Percentiles rank a stretch among this genome's conserved stretches.
Evolutionary conservation across 805 yeast species (phyloP).

Genomic region (Naumovozyma castellii): DNA sequence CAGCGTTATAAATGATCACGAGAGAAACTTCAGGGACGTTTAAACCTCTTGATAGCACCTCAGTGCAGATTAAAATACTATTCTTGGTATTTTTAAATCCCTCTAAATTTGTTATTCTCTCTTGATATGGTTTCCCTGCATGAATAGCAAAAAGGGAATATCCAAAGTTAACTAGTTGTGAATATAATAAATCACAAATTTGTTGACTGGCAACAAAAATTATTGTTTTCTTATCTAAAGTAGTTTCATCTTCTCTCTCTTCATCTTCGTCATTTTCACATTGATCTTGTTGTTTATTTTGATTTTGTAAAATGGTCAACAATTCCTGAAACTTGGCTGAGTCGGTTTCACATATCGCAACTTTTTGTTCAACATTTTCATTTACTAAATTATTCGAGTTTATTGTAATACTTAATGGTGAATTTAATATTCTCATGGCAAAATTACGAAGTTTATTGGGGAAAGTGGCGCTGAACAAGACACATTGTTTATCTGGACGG

Average conservation of each 20-base stretch:
- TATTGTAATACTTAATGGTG: conserved; percentile 68
- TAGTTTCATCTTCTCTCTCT: conserved; percentile 19
- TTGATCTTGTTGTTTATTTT: conserved; percentile 4
- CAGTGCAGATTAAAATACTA: conserved; percentile 72
- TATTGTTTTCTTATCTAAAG: conserved; percentile 43
- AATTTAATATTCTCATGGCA: conserved; percentile 52
- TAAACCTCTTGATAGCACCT: conserved; percentile 89
- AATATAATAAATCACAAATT: conserved; percentile 64
- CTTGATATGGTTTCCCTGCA: conserved; percentile 86
- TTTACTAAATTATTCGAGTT: conserved; percentile 79
- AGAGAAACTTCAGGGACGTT: conserved; percentile 80
- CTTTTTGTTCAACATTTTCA: conserved; percentile 64
- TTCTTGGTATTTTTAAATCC: conserved; percentile 58
- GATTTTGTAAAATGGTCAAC: conserved; percentile 44
- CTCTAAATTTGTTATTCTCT: conserved; percentile 62
- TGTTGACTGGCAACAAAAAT: conserved; percentile 85
- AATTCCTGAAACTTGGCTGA: conserved; percentile 48
- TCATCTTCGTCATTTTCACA: conserved; percentile 6
- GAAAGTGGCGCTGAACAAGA: conserved; percentile 88
- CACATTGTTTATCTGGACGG: conserved; percentile 82
- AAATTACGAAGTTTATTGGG: conserved; percentile 69
- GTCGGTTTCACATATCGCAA: conserved; percentile 47
- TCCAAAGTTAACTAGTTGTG: conserved; percentile 37
- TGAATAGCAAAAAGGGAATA: conserved; percentile 64
- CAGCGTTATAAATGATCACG: conserved; percentile 75